Conservation (phyloP, 202 grass and related monocot species). For the Eragrostis tef region DNA sequence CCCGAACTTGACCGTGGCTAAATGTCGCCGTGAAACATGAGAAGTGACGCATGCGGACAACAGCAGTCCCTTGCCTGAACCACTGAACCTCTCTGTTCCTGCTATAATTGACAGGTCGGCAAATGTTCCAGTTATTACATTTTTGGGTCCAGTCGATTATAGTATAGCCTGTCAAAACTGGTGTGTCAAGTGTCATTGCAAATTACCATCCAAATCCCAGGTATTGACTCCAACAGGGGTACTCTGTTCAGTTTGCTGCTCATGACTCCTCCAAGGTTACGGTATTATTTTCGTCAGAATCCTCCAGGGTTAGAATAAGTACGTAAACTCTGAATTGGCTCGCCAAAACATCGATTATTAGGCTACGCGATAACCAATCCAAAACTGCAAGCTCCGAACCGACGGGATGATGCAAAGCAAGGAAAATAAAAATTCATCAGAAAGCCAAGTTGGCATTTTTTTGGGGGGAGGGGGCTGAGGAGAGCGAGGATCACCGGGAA, state of each 20-base stretch:
- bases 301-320: no score
- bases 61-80: background rate
- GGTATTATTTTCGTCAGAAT: no score
- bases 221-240: no score
- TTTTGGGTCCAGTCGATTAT: no score
- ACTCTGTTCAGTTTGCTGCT: no score
- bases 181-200: no score
- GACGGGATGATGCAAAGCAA: background rate
- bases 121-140: background rate
- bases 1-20: background rate
- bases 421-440: no score
- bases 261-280: no score
- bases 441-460: no score
- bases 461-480: background rate
- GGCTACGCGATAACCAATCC: background rate
- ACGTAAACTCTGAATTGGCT: background rate
- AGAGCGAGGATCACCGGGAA: background rate
- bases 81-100: background rate
- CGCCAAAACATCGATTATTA: background rate
- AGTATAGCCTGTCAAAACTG: no score
- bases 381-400: background rate
- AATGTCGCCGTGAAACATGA: slow-evolving; percentile 2
- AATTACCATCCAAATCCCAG: background rate
- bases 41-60: background rate
- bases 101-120: background rate